Evolutionary conservation across 1,284 basidiomycete species (phyloP), one percentile per base, ranked within the genome.

Genomic region (Moniliophthora roreri): DNA sequence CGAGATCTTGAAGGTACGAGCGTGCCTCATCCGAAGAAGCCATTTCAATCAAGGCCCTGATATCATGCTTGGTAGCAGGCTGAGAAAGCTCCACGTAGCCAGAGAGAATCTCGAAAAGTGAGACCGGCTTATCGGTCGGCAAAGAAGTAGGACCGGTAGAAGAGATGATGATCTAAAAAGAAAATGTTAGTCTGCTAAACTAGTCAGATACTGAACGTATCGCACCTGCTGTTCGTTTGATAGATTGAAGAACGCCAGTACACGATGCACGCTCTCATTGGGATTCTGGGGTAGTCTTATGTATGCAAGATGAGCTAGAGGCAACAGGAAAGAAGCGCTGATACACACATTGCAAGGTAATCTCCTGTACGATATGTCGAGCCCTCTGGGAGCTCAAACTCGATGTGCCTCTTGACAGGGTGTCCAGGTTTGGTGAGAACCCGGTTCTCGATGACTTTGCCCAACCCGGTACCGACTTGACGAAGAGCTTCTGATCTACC

Each of bases 31-130:
- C 62, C 1, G 51, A 26, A 2, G 59, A 53, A 2, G 67, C 50
- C 2, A 59, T 54, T 9, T 63, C 52, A 21, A 58, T 51, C 13
- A 72, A 47, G 24, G 60, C 56, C 4, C 66, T 66, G 10, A 78
- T 61, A 53, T 77, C 72, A 8, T 70, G 66, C 4, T 70, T 71
- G 3, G 75, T 77, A 0, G 73, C 75, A 1, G 74, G 71, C 55
- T 78, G 76, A 0, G 71, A 70, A n/a, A 80, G 66, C 59, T 81
- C 78, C 42, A 81, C 72, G 52, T 78, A 80, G 6, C 75, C 75
- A 5, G 65, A 64, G 7, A 79, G 64, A 7, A 79, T 59, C 35
- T 68, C 64, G 15, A 62, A 65, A 13, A 76, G 58, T 24, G 62
- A 66, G 53, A 79, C 68, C 0, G 72, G 69, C 42, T 62, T 66